phyloP scores from a whole-genome alignment of 2,329 filamentous ascomycete genomes.

The Drechslerella coelobrocha region DNA sequence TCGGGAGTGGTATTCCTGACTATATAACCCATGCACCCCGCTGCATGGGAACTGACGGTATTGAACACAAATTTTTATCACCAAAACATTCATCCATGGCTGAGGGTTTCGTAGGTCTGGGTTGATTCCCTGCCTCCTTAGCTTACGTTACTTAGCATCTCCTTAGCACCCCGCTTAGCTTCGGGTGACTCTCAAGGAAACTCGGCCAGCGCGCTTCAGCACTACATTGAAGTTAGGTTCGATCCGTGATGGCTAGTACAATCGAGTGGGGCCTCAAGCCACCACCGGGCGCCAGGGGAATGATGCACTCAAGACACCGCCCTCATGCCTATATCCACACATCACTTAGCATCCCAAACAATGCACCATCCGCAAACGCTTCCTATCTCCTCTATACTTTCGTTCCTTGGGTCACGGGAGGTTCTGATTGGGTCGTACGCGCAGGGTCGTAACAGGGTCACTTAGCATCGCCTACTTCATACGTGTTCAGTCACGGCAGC shows the following conservation, averaged over 20 bases:
- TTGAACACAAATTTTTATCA: slow-evolving; percentile 1
- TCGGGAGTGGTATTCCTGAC: slow-evolving; percentile 5
- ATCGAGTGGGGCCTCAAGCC: background rate
- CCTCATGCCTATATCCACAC: background rate
- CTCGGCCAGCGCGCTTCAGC: slow-evolving; percentile 1
- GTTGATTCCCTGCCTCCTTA: slow-evolving; percentile 2
- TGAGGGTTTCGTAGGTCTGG: background rate
- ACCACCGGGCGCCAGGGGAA: slow-evolving; percentile 1
- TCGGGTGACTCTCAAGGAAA: slow-evolving; percentile 1
- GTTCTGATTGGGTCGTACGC: background rate
- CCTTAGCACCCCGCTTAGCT: background rate
- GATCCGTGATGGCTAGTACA: background rate
- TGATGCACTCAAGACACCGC: slow-evolving; percentile 4
- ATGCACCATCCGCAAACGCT: background rate
- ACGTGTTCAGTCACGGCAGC: no score
- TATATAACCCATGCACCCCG: slow-evolving; percentile 1
- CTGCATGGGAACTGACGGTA: background rate
- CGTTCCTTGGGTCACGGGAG: background rate
- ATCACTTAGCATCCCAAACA: slow-evolving; percentile 1
- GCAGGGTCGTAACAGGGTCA: background rate
- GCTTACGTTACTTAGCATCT: slow-evolving; percentile 6
- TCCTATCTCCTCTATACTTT: slow-evolving; percentile 5
- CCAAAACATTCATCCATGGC: background rate
- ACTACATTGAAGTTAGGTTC: slow-evolving; percentile 1
- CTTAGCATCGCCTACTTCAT: no score